Evolutionary conservation across 2,329 filamentous ascomycete species (phyloP), one percentile per base, ranked within the genome.

Genomic region (Colletotrichum destructivum): DNA sequence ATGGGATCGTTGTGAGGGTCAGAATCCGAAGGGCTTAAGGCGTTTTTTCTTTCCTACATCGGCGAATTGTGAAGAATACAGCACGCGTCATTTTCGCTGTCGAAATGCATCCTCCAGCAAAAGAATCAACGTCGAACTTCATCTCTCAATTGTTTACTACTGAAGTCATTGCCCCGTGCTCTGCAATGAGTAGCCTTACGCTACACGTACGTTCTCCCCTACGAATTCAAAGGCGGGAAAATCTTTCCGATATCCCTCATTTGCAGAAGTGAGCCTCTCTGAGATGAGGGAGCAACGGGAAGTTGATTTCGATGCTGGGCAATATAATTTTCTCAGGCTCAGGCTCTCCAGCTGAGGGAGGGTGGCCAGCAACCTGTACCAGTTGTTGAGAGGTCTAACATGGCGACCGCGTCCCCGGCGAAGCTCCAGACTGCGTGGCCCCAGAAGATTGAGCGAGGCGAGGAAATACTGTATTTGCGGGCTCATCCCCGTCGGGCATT

Each of bases 1-100:
- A 83, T 81, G 87, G 82, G 0, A 79, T 89, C 40, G 83, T 88
- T 16, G 80, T 88, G 1, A 79, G 77, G 0, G 79, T 88, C 3
- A 66, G 74, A n/a, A 68, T 81, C 21, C 66, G 70, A 16, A 46
- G 44, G 31, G 23, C 26, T 71, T 47, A 66, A 64, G 31, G 9
- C 46, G 26, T 26, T 4, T 35, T 38, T 38, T 11, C 35, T 11
- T 38, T 38, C 11, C 8, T 3, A 38, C 2, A 11, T 38, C 9
- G 35, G 9, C 11, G 35, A 38, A 38, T 38, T 8, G 8, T 38
- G 35, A 11, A 38, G 8, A 38, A 1, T 38, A 3, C 35, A 38
- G 35, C 35, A 2, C 8, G 35, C 35, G 9, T 2, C 35, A 35
- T 9, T 2, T 9, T 35, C 31, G 8, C 2, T 8, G 8, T 35